Conservation (phyloP, 2,329 filamentous ascomycete species). For the Ophiocordyceps camponoti-rufipedis region DNA sequence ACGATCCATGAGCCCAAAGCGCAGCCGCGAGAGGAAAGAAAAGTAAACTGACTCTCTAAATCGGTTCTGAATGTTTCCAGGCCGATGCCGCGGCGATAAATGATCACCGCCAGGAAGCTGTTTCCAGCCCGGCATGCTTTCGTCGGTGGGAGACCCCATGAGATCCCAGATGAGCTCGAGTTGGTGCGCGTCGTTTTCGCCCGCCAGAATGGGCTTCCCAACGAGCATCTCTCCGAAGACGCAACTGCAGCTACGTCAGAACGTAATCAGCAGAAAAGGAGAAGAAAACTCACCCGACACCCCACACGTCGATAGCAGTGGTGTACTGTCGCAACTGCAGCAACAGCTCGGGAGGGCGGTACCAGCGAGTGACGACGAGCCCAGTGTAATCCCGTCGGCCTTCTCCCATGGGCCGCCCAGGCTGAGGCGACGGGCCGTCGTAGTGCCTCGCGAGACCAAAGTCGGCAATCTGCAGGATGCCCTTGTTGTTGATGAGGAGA, state of each 20-base stretch:
- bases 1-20: background rate
- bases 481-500: conserved; percentile 84
- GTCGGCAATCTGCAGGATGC: conserved; percentile 89
- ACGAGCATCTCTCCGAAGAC: conserved; percentile 97
- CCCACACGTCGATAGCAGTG: conserved; percentile 97
- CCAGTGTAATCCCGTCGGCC: conserved; percentile 84
- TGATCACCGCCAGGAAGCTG: conserved; percentile 65
- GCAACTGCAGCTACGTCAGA: conserved; percentile 39
- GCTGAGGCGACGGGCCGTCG: conserved; percentile 61
- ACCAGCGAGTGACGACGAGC: conserved; percentile 95
- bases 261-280: background rate
- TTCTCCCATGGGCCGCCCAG: conserved; percentile 66
- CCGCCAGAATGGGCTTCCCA: conserved; percentile 79
- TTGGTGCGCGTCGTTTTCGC: conserved; percentile 77
- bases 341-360: conserved; percentile 81
- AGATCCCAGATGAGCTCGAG: conserved; percentile 87
- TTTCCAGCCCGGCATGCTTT: conserved; percentile 86
- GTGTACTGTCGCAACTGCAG: conserved; percentile 81
- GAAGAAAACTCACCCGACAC: conserved; percentile 54
- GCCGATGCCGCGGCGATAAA: conserved; percentile 41
- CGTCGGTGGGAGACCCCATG: conserved; percentile 74
- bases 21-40: background rate
- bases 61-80: conserved; percentile 48
- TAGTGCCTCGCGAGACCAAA: conserved; percentile 91
- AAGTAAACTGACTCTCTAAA: conserved; percentile 49